A percentile compares a stretch with the other conserved stretches of the same genome.
Conservation (phyloP, 164 flowering plant genomes). For the Berberis vulgaris region DNA sequence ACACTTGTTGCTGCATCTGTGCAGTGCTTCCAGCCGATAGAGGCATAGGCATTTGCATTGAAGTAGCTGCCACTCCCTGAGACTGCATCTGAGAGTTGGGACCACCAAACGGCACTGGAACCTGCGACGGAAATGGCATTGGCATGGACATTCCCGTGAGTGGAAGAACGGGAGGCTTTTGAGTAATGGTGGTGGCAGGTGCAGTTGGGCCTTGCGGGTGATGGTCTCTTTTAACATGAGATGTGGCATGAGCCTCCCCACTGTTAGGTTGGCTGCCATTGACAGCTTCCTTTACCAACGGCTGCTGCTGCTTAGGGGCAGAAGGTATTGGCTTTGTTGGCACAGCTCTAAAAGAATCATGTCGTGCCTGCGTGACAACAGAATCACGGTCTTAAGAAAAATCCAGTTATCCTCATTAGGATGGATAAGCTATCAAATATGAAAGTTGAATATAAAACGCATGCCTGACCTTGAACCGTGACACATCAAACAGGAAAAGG, state of each 20-base stretch:
- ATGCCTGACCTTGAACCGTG: too few relatives aligned
- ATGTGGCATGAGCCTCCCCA: slow-evolving; percentile 23
- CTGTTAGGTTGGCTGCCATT: slow-evolving; percentile 28
- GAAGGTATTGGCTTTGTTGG: slow-evolving; percentile 45
- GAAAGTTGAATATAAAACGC: too few relatives aligned
- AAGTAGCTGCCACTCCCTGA: slow-evolving; percentile 39
- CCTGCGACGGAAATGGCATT: slow-evolving; percentile 44
- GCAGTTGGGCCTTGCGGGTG: slow-evolving; percentile 1
- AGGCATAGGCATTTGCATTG: slow-evolving; percentile 39
- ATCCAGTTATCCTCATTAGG: too few relatives aligned
- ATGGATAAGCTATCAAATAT: too few relatives aligned
- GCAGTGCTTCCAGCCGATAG: slow-evolving; percentile 52
- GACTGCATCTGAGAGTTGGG: slow-evolving; percentile 53
- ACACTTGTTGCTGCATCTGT: slow-evolving; percentile 62
- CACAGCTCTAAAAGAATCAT: slow-evolving; percentile 34
- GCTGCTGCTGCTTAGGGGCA: slow-evolving; percentile 44
- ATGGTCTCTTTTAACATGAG: slow-evolving; percentile 48
- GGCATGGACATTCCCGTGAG: slow-evolving; percentile 44
- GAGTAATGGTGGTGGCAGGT: slow-evolving; percentile 21
- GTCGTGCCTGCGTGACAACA: slow-evolving; percentile 47
- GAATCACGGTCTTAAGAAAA: not conserved
- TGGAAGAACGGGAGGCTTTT: slow-evolving; percentile 46
- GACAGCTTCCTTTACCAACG: slow-evolving; percentile 30
- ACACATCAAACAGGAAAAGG: too few relatives aligned
- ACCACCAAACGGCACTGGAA: slow-evolving; percentile 55